Base-by-base conservation (phyloP, 768 basidiomycete genomes). In the Auricularia auricula-judae region DNA sequence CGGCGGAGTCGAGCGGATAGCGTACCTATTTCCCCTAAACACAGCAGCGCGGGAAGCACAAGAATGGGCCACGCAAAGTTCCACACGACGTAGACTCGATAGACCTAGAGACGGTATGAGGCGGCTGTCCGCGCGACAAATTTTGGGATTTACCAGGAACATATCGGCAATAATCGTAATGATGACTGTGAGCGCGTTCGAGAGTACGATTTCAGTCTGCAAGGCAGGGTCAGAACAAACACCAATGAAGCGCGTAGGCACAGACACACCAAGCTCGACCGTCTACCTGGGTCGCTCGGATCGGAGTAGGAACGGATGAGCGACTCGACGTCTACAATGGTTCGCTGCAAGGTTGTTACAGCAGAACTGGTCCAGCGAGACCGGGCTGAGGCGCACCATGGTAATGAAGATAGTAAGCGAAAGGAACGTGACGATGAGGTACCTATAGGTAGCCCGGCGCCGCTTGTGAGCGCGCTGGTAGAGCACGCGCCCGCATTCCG, bases 81-180 rank as follows among this genome's bases (percentile, higher is more conserved):
- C 75, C 75, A 76, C 11, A 76, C 75, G 42, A 74, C 71, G 56
- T 67, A 76, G 65, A 74, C 75, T 42, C 75, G 67, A 71, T 72
- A 74, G n/a, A 74, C 72, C 72, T 73, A 62, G 53, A n/a, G 7
- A 7, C n/a, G 7, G 53, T 14, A 14, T 42, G 8, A 42, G 39
- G 39, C 7, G 39, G 39, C 8, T 14, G 39, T 42, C 7, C 12
- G 39, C 39, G 3, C 29, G 29, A 29, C 29, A 29, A 29, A 4
- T 14, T 7, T 42, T 14, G 39, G 39, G 7, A 14, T 18, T 8
- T 3, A 54, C 53, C 1, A 54, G 53, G 53, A 54, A 54, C 18
- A 54, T 7, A 29, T 54, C 53, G 18, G 53, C 53, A 8, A 29
- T 1, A 18, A 29, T 29, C 7, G 53, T 54, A 54, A 54, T 54